Percentiles rank a stretch among this genome's conserved stretches.
These are phyloP conservation scores for Diplodia seriata DNA, from an alignment of 2,329 filamentous ascomycete genomes.

Conservation along the genomic window DNA sequence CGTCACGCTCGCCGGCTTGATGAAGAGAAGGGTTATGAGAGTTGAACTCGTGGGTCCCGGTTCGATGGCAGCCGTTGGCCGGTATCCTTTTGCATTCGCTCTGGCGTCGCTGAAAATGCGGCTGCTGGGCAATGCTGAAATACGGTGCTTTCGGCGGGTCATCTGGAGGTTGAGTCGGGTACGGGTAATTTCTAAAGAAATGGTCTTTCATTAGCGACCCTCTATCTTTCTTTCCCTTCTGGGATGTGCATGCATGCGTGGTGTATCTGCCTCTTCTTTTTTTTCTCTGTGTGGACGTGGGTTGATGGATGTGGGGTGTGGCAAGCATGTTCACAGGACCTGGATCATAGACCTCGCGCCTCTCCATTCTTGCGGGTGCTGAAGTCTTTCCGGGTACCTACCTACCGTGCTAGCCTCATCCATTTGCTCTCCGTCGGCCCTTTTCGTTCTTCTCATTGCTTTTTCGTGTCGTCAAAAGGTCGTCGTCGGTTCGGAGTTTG, in stretches of 20 bases:
- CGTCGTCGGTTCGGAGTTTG: neutral
- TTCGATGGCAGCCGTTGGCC: neutral
- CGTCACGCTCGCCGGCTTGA: neutral
- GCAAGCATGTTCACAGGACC: neutral
- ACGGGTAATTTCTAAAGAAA: neutral
- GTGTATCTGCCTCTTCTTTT: neutral
- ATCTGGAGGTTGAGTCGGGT: neutral
- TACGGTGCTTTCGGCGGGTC: neutral
- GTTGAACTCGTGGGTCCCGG: neutral
- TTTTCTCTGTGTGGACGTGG: neutral
- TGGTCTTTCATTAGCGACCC: neutral
- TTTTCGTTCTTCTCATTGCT: neutral
- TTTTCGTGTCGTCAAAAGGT: neutral
- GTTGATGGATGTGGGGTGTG: neutral
- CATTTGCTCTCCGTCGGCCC: too few species aligned
- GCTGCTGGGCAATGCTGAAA: neutral
- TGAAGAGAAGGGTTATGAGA: neutral
- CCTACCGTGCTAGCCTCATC: too few species aligned
- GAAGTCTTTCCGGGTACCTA: too few species aligned
- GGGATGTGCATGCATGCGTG: neutral
- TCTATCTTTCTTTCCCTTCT: neutral
- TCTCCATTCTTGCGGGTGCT: neutral
- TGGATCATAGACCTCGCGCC: neutral
- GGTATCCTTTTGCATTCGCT: neutral
- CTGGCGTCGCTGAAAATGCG: conserved; percentile 10